Evolutionary conservation across 495 filamentous ascomycete genomes (phyloP).

Genomic region (Staphylotrichum tortipilum): DNA sequence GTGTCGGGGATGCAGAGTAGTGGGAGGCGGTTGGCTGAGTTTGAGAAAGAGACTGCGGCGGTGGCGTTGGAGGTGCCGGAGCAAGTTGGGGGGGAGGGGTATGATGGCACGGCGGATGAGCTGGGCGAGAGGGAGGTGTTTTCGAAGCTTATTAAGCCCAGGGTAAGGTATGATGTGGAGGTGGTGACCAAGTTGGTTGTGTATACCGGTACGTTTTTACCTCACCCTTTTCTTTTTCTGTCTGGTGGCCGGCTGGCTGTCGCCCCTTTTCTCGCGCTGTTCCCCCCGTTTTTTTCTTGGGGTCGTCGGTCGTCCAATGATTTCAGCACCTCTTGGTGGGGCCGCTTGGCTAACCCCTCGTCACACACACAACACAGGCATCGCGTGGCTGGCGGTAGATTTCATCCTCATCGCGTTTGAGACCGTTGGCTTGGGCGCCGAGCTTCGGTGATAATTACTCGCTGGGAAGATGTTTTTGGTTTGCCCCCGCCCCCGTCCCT

Average conservation of each 20-base stretch:
- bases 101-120: constrained; percentile 39
- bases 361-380: constrained; percentile 52
- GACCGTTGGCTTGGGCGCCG: constrained; percentile 49
- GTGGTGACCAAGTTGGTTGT: constrained; percentile 95
- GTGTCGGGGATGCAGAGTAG: constrained; percentile 25
- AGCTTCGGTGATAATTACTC: constrained; percentile 10
- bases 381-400: constrained; percentile 66
- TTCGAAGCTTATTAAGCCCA: constrained; percentile 70
- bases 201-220: constrained; percentile 59
- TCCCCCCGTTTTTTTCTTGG: no score
- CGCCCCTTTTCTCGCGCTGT: no score
- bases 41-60: constrained; percentile 63
- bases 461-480: no score
- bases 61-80: constrained; percentile 39
- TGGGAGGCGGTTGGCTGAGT: constrained; percentile 42
- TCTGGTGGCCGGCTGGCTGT: neutral
- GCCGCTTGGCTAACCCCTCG: constrained; percentile 2
- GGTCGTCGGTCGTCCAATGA: no score
- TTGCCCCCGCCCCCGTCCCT: no score
- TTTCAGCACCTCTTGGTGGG: no score
- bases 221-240: neutral
- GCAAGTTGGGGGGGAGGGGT: constrained; percentile 23
- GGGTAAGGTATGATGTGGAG: constrained; percentile 93
- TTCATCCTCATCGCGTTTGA: constrained; percentile 58
- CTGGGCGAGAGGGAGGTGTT: constrained; percentile 73